A percentile compares a stretch with the other conserved stretches of the same genome.
Evolutionary conservation across 163 green algal genomes (phyloP).

Genomic region (Chlorella variabilis): DNA sequence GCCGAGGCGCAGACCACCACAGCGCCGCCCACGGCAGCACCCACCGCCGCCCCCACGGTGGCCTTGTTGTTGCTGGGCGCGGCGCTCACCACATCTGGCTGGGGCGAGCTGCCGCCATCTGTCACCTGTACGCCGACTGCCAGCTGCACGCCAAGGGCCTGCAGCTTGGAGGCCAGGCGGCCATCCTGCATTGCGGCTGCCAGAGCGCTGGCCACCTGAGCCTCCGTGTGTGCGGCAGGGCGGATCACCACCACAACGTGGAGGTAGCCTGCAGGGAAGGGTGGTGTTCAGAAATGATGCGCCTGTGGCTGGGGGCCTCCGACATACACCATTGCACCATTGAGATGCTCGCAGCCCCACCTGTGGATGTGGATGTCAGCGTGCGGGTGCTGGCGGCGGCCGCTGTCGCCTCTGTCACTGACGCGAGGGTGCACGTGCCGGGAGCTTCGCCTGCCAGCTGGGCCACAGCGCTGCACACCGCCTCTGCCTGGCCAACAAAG

Average conservation of each 20-base stretch:
- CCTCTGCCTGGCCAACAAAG: neutral
- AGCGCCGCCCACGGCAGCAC: slow-evolving; percentile 1
- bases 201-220: neutral
- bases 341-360: too few species aligned
- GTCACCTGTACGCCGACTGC: too few species aligned
- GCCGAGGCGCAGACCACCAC: neutral
- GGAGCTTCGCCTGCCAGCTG: neutral
- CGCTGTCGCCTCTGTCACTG: neutral
- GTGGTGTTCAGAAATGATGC: too few species aligned
- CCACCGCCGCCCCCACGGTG: neutral
- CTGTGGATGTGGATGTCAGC: slow-evolving; percentile 20
- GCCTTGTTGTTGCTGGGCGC: neutral
- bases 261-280: slow-evolving; percentile 7
- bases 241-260: neutral
- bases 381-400: neutral
- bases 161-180: neutral
- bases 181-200: neutral
- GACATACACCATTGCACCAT: too few species aligned
- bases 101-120: too few species aligned
- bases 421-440: neutral
- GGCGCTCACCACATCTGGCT: neutral
- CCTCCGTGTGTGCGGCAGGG: neutral
- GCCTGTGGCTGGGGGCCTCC: too few species aligned
- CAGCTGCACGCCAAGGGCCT: neutral
- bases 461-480: slow-evolving; percentile 8